phyloP scores from a whole-genome alignment of 768 basidiomycete genomes.

The Trametes elegans region DNA sequence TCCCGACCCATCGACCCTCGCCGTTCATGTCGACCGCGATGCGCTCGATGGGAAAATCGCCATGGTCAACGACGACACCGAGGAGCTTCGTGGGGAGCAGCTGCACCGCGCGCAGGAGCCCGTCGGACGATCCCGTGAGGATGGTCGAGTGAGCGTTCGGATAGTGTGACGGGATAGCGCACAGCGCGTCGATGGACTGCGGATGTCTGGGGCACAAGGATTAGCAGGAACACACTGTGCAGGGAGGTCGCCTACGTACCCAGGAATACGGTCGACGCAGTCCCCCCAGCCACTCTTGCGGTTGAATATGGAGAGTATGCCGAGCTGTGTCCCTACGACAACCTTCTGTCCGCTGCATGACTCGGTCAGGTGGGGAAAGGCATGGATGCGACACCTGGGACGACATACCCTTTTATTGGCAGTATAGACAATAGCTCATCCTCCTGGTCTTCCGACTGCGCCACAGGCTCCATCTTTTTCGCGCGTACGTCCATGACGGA shows the following conservation, averaged over 20 bases:
- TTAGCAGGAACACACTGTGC: conserved; percentile 13
- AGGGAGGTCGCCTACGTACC: no score
- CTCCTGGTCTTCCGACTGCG: conserved; percentile 93
- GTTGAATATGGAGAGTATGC: conserved; percentile 89
- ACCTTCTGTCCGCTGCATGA: conserved; percentile 65
- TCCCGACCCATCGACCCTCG: conserved; percentile 83
- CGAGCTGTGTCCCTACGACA: conserved; percentile 86
- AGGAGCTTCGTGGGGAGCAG: conserved; percentile 86
- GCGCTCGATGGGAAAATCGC: conserved; percentile 89
- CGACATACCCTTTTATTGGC: conserved; percentile 71
- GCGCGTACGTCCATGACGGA: conserved; percentile 91
- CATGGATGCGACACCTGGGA: not conserved
- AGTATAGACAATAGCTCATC: conserved; percentile 89
- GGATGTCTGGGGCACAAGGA: conserved; percentile 64
- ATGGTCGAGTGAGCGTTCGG: conserved; percentile 63
- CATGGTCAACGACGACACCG: conserved; percentile 89
- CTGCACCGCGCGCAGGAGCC: conserved; percentile 78
- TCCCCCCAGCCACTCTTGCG: conserved; percentile 86
- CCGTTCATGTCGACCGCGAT: conserved; percentile 61
- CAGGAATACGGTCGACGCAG: conserved; percentile 87
- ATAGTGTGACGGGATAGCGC: conserved; percentile 62
- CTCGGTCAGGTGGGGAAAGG: not conserved
- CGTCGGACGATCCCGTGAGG: conserved; percentile 90
- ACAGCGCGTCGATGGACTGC: conserved; percentile 85
- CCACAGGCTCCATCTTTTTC: conserved; percentile 71